A percentile compares a stretch with the other conserved stretches of the same genome.
Evolutionary conservation across 495 filamentous ascomycete genomes (phyloP).

Genomic region (Pyrenopolyporus hunteri): DNA sequence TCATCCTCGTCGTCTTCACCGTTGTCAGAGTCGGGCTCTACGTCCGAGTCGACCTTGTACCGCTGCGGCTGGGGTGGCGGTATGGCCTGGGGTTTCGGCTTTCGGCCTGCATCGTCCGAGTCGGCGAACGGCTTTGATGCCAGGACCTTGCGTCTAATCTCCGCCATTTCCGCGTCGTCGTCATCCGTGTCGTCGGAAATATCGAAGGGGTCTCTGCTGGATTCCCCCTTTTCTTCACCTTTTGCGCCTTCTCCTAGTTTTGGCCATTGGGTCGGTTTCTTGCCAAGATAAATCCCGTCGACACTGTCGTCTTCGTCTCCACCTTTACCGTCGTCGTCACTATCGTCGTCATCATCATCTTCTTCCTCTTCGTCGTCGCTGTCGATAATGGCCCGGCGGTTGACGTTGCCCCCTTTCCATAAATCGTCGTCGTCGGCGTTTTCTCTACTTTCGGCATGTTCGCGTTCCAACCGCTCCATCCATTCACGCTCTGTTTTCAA

Average conservation of each 20-base stretch:
- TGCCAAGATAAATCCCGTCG: slow-evolving; percentile 65
- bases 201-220: slow-evolving; percentile 68
- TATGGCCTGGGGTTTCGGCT: slow-evolving; percentile 64
- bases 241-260: slow-evolving; percentile 39
- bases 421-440: slow-evolving; percentile 69
- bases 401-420: slow-evolving; percentile 87
- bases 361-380: slow-evolving; percentile 63
- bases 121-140: slow-evolving; percentile 86
- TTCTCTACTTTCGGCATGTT: slow-evolving; percentile 81
- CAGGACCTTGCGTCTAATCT: slow-evolving; percentile 81
- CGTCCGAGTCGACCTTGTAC: slow-evolving; percentile 68
- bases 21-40: slow-evolving; percentile 73
- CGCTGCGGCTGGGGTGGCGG: slow-evolving; percentile 53
- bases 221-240: slow-evolving; percentile 52
- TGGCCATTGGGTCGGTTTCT: slow-evolving; percentile 51
- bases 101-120: slow-evolving; percentile 54
- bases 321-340: slow-evolving; percentile 48
- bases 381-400: slow-evolving; percentile 63
- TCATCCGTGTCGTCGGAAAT: slow-evolving; percentile 79
- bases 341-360: slow-evolving; percentile 54
- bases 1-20: slow-evolving; percentile 61
- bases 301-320: slow-evolving; percentile 41
- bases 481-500: slow-evolving; percentile 84
- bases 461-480: slow-evolving; percentile 86
- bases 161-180: slow-evolving; percentile 89